These are phyloP conservation scores for Boletus pseudo-olivaceus DNA, from an alignment of 768 basidiomycete genomes.

Conservation along the genomic window DNA sequence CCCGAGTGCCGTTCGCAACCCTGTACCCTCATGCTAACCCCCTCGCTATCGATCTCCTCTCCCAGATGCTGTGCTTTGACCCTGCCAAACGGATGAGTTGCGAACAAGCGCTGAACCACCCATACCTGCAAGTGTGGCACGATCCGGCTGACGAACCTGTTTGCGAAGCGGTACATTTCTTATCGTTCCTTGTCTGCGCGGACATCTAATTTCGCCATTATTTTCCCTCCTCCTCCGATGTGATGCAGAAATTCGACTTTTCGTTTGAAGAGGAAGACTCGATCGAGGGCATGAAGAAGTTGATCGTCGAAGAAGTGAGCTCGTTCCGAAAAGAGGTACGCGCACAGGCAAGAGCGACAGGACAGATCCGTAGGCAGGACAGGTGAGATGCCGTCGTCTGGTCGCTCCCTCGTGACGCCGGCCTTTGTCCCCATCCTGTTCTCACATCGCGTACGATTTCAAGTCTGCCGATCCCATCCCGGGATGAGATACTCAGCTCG, in stretches of 20 bases:
- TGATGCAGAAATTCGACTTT: conserved; percentile 79
- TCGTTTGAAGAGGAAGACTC: conserved; percentile 94
- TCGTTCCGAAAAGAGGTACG: conserved; percentile 88
- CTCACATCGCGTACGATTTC: neutral
- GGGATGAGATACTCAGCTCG: conserved; percentile 78
- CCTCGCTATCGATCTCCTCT: conserved; percentile 87
- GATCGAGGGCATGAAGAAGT: conserved; percentile 94
- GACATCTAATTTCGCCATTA: neutral
- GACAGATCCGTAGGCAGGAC: conserved; percentile 74
- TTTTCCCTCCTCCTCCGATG: too few relatives aligned
- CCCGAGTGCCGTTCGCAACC: conserved; percentile 86
- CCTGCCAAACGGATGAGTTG: conserved; percentile 95
- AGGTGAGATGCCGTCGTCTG: conserved; percentile 42
- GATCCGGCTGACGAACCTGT: conserved; percentile 92
- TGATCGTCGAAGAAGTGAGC: conserved; percentile 92
- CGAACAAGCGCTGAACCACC: conserved; percentile 92
- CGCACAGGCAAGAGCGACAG: conserved; percentile 68
- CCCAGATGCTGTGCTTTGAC: conserved; percentile 91
- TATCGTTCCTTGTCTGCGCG: neutral
- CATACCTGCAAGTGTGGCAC: conserved; percentile 96
- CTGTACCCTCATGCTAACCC: conserved; percentile 95
- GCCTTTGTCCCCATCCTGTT: neutral
- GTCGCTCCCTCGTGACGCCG: neutral
- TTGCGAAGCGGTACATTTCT: conserved; percentile 63
- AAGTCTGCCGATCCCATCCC: conserved; percentile 75